Percentiles rank a stretch among this genome's conserved stretches.
Conservation (phyloP, 2,329 filamentous ascomycete species). For the Rugonectria rugulosa region DNA sequence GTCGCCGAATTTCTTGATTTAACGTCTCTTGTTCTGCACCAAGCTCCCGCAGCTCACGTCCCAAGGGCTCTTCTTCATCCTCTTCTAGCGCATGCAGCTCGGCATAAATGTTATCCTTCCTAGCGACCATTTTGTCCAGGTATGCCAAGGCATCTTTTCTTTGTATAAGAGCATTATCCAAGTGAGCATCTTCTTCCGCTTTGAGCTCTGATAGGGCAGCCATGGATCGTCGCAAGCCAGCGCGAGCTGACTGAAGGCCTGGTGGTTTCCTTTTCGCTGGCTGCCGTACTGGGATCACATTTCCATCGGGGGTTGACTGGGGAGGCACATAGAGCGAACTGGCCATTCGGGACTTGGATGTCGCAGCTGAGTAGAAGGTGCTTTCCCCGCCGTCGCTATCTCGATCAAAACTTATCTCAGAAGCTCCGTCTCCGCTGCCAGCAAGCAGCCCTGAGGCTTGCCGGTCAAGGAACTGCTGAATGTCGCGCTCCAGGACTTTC, state of each 20-base stretch:
- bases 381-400: constrained; percentile 52
- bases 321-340: constrained; percentile 53
- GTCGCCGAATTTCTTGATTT: constrained; percentile 68
- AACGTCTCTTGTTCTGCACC: constrained; percentile 61
- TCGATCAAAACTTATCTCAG: constrained; percentile 38
- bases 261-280: constrained; percentile 58
- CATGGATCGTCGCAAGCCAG: constrained; percentile 70
- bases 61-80: constrained; percentile 65
- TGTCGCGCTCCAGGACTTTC: constrained; percentile 53
- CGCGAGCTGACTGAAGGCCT: constrained; percentile 68
- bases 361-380: constrained; percentile 50
- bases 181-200: constrained; percentile 69
- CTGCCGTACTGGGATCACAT: constrained; percentile 68
- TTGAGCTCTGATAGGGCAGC: constrained; percentile 71
- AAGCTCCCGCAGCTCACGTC: constrained; percentile 67
- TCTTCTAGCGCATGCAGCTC: constrained; percentile 64
- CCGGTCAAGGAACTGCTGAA: constrained; percentile 57
- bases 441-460: constrained; percentile 55
- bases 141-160: constrained; percentile 65
- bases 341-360: constrained; percentile 49
- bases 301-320: constrained; percentile 50
- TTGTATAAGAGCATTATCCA: constrained; percentile 63
- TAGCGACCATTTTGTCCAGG: constrained; percentile 60
- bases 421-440: constrained; percentile 41
- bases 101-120: constrained; percentile 56